Conservation (phyloP, 768 basidiomycete genomes). For the Boletus pseudo-olivaceus region DNA sequence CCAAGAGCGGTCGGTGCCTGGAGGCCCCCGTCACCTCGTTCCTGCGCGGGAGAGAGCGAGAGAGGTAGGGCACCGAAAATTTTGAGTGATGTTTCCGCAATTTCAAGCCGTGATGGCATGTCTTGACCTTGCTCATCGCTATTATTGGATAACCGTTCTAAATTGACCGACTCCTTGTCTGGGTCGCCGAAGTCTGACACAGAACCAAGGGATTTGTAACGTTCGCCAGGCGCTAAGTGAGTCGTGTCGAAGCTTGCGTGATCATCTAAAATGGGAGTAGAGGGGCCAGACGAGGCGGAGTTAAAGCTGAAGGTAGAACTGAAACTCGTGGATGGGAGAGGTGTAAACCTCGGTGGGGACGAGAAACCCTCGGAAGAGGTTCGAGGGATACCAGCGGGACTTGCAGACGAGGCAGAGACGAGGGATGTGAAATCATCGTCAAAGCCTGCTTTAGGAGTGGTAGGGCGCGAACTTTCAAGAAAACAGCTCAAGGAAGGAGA, state of each 20-base stretch:
- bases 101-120: slow-evolving; percentile 49
- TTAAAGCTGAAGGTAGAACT: slow-evolving; percentile 29
- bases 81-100: slow-evolving; percentile 43
- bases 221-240: slow-evolving; percentile 18
- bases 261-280: slow-evolving; percentile 26
- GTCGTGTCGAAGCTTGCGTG: slow-evolving; percentile 13
- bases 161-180: slow-evolving; percentile 32
- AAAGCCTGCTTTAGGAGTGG: slow-evolving; percentile 45
- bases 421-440: slow-evolving; percentile 83
- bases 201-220: slow-evolving; percentile 55
- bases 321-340: slow-evolving; percentile 19
- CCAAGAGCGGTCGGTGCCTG: background rate
- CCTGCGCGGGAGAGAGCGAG: slow-evolving; percentile 17
- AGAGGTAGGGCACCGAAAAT: slow-evolving; percentile 43
- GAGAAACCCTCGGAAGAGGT: slow-evolving; percentile 1
- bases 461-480: slow-evolving; percentile 18
- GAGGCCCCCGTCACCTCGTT: slow-evolving; percentile 1
- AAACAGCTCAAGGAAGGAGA: slow-evolving; percentile 25
- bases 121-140: slow-evolving; percentile 19
- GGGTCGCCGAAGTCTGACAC: slow-evolving; percentile 55
- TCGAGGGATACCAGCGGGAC: background rate
- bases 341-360: background rate
- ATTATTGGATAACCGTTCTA: slow-evolving; percentile 5
- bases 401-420: slow-evolving; percentile 51
- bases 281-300: slow-evolving; percentile 18